Conservation (phyloP, 208 protist genomes). For the Entamoeba dispar region DNA sequence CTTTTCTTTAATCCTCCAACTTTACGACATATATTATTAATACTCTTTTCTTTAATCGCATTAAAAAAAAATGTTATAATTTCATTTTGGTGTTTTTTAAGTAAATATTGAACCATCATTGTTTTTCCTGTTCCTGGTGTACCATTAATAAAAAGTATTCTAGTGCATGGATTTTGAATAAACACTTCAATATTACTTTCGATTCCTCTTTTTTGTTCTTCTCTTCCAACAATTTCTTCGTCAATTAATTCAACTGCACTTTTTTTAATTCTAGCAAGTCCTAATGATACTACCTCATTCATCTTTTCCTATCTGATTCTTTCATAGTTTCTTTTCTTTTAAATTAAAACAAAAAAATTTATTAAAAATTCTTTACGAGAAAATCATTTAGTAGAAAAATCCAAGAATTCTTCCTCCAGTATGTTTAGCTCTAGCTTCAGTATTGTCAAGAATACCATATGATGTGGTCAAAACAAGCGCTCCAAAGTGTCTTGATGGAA, state of each 20-base stretch:
- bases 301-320: too few relatives aligned
- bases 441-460: conserved; percentile 98
- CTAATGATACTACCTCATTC: too few relatives aligned
- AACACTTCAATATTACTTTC: neutral
- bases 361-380: too few relatives aligned
- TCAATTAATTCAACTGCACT: neutral
- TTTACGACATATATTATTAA: too few relatives aligned
- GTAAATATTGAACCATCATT: neutral
- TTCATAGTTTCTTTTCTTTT: too few relatives aligned
- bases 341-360: too few relatives aligned
- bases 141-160: neutral
- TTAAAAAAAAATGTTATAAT: neutral
- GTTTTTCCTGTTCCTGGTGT: neutral
- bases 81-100: neutral
- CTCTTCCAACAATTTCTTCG: neutral
- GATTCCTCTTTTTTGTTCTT: neutral
- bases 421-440: conserved; percentile 84
- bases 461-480: conserved; percentile 97
- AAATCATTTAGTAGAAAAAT: conserved; percentile 97
- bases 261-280: neutral
- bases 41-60: neutral
- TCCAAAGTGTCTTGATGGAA: conserved; percentile 99
- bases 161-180: neutral
- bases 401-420: conserved; percentile 99
- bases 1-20: neutral